phyloP scores from a whole-genome alignment of 768 basidiomycete genomes.

The Mrakia gelida region DNA sequence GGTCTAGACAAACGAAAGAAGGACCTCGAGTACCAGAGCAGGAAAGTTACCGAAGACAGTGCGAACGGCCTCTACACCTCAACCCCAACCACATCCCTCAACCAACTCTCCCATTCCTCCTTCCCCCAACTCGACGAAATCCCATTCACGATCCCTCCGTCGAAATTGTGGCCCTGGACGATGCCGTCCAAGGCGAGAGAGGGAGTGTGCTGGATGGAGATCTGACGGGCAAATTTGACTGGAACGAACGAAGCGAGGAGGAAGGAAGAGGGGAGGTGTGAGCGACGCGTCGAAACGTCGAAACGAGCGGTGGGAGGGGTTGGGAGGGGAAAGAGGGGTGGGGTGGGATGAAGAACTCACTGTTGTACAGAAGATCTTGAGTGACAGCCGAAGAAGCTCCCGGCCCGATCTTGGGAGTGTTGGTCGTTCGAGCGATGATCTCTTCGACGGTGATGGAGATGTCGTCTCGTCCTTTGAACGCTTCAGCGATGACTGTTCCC shows the following conservation, averaged over 20 bases:
- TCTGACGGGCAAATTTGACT: constrained; percentile 14
- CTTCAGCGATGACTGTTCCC: no score
- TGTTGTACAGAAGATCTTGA: constrained; percentile 10
- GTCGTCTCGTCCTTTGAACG: background rate
- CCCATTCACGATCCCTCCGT: constrained; percentile 15
- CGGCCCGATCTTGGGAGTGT: background rate
- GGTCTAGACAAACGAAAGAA: no score
- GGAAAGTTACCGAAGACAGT: no score
- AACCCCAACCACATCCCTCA: background rate
- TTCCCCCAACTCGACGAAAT: constrained; percentile 13
- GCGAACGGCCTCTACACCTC: background rate
- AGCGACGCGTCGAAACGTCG: background rate
- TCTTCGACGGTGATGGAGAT: background rate
- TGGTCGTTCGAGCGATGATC: background rate
- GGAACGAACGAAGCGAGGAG: background rate
- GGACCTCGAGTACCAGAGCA: no score
- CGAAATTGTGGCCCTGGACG: constrained; percentile 13
- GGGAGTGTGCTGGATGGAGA: constrained; percentile 21
- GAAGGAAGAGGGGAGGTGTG: background rate
- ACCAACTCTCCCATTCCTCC: constrained; percentile 11
- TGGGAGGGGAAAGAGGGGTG: no score
- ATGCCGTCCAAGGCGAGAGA: constrained; percentile 8
- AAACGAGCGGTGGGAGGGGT: background rate
- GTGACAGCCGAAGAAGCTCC: background rate
- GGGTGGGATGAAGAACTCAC: background rate